Percentiles rank a stretch among this genome's conserved stretches.
phyloP scores from a whole-genome alignment of 352 stramenopile genomes.

The Phytopythium boreale region DNA sequence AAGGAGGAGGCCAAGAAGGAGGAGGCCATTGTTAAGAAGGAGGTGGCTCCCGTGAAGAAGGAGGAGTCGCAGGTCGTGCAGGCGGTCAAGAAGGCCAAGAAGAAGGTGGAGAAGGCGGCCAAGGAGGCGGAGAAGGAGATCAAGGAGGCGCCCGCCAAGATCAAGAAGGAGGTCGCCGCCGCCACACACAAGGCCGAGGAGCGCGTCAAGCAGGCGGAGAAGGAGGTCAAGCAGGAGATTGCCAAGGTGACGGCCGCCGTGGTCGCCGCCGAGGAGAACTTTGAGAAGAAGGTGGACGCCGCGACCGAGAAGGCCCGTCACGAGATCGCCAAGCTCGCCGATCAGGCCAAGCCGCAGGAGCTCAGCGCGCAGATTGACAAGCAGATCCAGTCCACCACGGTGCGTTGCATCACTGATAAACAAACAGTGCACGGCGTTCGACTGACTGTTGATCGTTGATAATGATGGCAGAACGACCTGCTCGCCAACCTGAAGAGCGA shows the following conservation, averaged over 20 bases:
- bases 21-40: constrained; percentile 18
- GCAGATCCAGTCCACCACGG: constrained; percentile 67
- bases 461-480: constrained; percentile 46
- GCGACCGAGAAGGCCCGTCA: constrained; percentile 54
- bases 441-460: neutral
- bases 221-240: constrained; percentile 26
- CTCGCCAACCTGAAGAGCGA: constrained; percentile 61
- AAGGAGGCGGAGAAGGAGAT: constrained; percentile 16
- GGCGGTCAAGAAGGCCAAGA: constrained; percentile 16
- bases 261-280: constrained; percentile 20
- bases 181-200: constrained; percentile 32
- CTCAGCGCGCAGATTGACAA: constrained; percentile 50
- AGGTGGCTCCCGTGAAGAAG: constrained; percentile 8
- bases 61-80: constrained; percentile 18
- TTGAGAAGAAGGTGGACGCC: constrained; percentile 66
- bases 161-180: constrained; percentile 22
- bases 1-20: constrained; percentile 20
- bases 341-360: constrained; percentile 40
- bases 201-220: constrained; percentile 26
- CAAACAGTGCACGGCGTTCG: neutral
- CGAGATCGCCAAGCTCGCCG: constrained; percentile 55
- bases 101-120: constrained; percentile 21
- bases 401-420: constrained; percentile 12
- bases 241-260: constrained; percentile 28
- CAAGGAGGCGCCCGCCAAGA: constrained; percentile 16